These are phyloP conservation scores for Testicularia cyperi DNA, from an alignment of 1,284 basidiomycete genomes.

Conservation along the genomic window DNA sequence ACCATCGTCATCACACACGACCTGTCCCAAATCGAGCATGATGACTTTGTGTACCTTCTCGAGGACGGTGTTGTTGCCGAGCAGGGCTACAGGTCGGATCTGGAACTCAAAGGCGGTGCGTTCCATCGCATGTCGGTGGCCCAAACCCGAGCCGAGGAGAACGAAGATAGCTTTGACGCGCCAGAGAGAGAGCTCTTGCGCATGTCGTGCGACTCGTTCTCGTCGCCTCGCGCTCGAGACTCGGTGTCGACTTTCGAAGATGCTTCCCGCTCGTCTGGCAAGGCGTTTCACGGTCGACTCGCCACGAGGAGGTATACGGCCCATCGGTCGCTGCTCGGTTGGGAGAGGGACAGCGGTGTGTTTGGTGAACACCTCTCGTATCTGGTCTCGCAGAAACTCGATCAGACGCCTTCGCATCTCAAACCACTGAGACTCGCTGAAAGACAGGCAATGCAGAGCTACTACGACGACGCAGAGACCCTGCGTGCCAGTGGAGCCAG, in stretches of 20 bases:
- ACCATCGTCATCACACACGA: constrained; percentile 98
- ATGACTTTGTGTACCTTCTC: constrained; percentile 91
- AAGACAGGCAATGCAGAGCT: constrained; percentile 19
- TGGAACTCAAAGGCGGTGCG: constrained; percentile 63
- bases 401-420: constrained; percentile 15
- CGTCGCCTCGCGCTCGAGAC: too few species aligned
- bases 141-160: constrained; percentile 2
- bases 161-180: neutral
- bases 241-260: too few species aligned
- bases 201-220: too few species aligned
- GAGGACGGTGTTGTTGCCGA: constrained; percentile 78
- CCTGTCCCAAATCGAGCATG: constrained; percentile 73
- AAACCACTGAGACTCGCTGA: constrained; percentile 26
- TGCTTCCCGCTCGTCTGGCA: too few species aligned
- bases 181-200: too few species aligned
- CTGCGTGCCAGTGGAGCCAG: constrained; percentile 17
- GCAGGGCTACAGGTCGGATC: constrained; percentile 78
- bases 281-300: too few species aligned
- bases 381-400: constrained; percentile 23
- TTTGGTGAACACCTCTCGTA: constrained; percentile 27
- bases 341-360: constrained; percentile 16
- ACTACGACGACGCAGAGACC: constrained; percentile 24
- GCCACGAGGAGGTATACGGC: neutral
- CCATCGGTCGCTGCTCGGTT: constrained; percentile 15
- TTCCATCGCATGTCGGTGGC: constrained; percentile 7